A percentile compares a stretch with the other conserved stretches of the same genome.
These are phyloP conservation scores for Ustilago xerochloae DNA, from an alignment of 1,284 basidiomycete genomes.

Conservation along the genomic window DNA sequence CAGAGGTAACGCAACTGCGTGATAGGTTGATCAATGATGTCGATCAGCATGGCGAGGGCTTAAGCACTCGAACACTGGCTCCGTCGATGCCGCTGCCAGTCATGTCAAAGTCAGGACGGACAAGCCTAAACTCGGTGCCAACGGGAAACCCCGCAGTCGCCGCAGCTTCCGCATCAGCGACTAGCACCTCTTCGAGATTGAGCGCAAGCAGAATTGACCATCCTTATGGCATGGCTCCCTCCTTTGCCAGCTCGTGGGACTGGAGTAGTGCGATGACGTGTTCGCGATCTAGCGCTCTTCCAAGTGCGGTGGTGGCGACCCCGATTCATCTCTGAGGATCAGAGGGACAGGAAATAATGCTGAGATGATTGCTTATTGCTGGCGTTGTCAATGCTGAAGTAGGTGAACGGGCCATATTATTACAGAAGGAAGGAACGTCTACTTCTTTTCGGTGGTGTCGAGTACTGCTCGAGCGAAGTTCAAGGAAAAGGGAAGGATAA, in stretches of 20 bases:
- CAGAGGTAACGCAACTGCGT: too few relatives aligned
- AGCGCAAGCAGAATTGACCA: neutral
- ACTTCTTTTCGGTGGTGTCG: conserved; percentile 60
- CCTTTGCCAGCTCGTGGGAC: neutral
- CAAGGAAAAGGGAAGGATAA: neutral
- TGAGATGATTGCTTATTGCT: neutral
- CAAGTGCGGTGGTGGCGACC: neutral
- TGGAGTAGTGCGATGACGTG: conserved; percentile 1
- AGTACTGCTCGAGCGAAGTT: conserved; percentile 24
- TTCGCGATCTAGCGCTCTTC: conserved; percentile 1
- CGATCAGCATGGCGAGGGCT: too few relatives aligned
- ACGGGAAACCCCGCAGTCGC: too few relatives aligned
- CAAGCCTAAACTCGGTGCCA: too few relatives aligned
- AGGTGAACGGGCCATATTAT: too few relatives aligned
- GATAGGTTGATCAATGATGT: too few relatives aligned
- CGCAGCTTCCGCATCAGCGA: too few relatives aligned
- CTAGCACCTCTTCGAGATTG: neutral
- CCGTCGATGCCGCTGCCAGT: too few relatives aligned
- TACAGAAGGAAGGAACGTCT: neutral
- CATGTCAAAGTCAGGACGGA: too few relatives aligned
- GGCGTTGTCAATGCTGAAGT: neutral
- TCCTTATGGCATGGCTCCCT: neutral
- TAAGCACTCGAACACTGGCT: too few relatives aligned
- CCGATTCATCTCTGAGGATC: conserved; percentile 9
- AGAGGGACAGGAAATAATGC: neutral